A percentile compares a stretch with the other conserved stretches of the same genome.
phyloP scores from a whole-genome alignment of 2,329 filamentous ascomycete species.

The Chaetomiaceae sp. region DNA sequence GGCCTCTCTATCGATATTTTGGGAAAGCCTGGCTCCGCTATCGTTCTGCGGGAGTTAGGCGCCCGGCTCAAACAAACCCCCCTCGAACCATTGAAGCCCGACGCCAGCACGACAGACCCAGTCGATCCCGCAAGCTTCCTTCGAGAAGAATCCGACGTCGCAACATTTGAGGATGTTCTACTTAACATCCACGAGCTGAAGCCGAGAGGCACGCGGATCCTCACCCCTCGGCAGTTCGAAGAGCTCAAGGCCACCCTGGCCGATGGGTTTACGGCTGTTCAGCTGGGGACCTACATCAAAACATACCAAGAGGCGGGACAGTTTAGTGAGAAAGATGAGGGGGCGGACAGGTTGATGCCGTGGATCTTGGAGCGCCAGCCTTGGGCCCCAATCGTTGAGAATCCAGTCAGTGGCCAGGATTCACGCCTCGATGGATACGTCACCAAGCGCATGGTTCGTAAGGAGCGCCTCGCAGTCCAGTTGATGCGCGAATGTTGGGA shows the following conservation, averaged over 20 bases:
- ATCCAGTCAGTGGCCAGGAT: slow-evolving; percentile 19
- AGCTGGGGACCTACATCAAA: slow-evolving; percentile 43
- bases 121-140: slow-evolving; percentile 33
- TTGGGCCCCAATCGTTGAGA: slow-evolving; percentile 37
- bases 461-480: slow-evolving; percentile 38
- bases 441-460: slow-evolving; percentile 29
- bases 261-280: slow-evolving; percentile 43
- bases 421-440: slow-evolving; percentile 30
- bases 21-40: slow-evolving; percentile 39
- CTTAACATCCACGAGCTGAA: slow-evolving; percentile 46
- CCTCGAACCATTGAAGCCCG: neutral
- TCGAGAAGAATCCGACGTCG: slow-evolving; percentile 25
- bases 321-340: slow-evolving; percentile 2
- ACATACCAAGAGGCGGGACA: neutral
- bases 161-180: slow-evolving; percentile 34
- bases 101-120: slow-evolving; percentile 22
- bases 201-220: slow-evolving; percentile 36
- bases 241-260: slow-evolving; percentile 36
- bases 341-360: slow-evolving; percentile 10
- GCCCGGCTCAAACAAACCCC: slow-evolving; percentile 5
- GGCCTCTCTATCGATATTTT: slow-evolving; percentile 32
- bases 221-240: slow-evolving; percentile 39
- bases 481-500: slow-evolving; percentile 49
- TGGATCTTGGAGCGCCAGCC: slow-evolving; percentile 41
- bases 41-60: slow-evolving; percentile 42